Evolutionary conservation across 306 rosid genomes (phyloP).

Genomic region (Cicer pinnatifidum): DNA sequence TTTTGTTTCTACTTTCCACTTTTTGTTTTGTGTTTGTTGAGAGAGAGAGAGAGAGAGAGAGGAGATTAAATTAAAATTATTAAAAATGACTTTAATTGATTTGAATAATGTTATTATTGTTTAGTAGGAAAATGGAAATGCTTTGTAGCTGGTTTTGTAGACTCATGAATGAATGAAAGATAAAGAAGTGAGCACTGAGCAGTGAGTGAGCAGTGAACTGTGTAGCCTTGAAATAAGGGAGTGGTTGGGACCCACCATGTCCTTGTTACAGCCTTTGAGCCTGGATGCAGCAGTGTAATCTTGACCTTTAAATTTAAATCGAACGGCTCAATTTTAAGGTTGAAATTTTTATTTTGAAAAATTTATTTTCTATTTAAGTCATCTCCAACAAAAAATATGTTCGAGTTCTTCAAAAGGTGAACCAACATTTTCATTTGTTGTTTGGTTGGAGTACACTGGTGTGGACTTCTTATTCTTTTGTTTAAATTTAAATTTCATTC

Average conservation of each 20-base stretch:
- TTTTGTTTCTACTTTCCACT: not conserved
- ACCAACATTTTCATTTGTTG: no score
- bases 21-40: not conserved
- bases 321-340: no score
- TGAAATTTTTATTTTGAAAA: no score
- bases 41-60: not conserved
- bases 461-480: no score
- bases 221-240: not conserved
- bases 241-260: conserved; percentile 48
- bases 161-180: not conserved
- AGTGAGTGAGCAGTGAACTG: not conserved
- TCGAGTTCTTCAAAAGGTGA: no score
- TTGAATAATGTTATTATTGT: not conserved
- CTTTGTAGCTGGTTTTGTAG: conserved; percentile 64
- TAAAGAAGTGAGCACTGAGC: not conserved
- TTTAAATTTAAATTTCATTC: no score
- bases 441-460: no score
- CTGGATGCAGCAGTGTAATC: no score
- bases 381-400: no score
- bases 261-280: no score
- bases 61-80: not conserved
- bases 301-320: no score
- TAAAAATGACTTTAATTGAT: not conserved
- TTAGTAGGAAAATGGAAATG: conserved; percentile 45
- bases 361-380: no score